Evolutionary conservation across 1,284 basidiomycete genomes (phyloP).

Genomic region (Ustilago bromivora): DNA sequence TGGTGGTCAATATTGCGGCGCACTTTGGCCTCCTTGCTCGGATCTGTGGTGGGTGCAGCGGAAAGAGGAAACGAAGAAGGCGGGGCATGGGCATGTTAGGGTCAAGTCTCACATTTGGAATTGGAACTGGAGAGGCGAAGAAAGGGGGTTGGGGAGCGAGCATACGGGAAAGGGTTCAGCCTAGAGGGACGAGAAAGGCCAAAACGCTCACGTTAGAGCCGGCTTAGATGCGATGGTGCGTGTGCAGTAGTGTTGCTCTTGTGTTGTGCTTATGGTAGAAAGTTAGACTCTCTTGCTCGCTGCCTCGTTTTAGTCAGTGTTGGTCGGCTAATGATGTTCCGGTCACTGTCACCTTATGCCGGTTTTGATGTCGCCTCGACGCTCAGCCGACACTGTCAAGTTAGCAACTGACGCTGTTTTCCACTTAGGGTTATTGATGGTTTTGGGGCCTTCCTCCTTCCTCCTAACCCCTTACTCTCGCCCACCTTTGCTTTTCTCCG

Average conservation of each 20-base stretch:
- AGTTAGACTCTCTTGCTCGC: too few relatives aligned
- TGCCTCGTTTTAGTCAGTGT: too few relatives aligned
- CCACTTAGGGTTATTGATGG: neutral
- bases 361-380: neutral
- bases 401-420: neutral
- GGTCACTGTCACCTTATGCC: too few relatives aligned
- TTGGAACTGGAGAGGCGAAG: neutral
- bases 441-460: neutral
- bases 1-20: too few relatives aligned
- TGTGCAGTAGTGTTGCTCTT: neutral
- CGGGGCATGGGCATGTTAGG: neutral
- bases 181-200: neutral
- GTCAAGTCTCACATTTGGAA: slow-evolving; percentile 5
- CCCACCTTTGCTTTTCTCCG: neutral
- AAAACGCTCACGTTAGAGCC: neutral
- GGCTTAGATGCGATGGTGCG: slow-evolving; percentile 15
- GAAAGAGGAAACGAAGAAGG: neutral
- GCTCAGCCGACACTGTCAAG: neutral
- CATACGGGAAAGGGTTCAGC: neutral
- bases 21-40: too few relatives aligned
- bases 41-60: neutral
- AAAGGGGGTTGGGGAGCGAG: neutral
- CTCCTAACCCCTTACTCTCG: neutral
- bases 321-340: too few relatives aligned
- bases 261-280: too few relatives aligned